Base-by-base conservation (phyloP, 2,329 filamentous ascomycete genomes). In the Chrysosporium queenslandicum region DNA sequence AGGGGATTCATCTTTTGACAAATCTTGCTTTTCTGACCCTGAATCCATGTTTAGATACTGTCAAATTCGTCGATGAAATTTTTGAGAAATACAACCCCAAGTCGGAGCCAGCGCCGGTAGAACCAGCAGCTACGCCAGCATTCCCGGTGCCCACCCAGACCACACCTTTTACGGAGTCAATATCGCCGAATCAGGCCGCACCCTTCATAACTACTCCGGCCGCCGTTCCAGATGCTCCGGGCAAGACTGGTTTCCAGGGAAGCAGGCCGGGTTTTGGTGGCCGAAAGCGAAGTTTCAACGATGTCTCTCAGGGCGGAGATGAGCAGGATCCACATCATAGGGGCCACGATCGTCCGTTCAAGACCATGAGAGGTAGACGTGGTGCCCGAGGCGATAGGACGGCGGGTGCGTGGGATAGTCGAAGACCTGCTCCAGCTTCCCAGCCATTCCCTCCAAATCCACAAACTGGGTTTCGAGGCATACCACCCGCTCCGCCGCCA, bases 51-150 rank as follows among this genome's bases (percentile, higher is more conserved):
- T 9, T 55, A 78, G 76, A 77, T 56, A 76, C 77, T 0, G 63
- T 64, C 2, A 53, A 65, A 3, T 81, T 82, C 54, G 78, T 82
- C 9, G 71, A 79, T 54, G 76, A 80, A 52, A 69, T 81, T 40
- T 75, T 82, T 56, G 56, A 64, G 18, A 74, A 72, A 3, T 74
- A 81, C 54, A 69, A 69, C 46, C 69, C 67, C 14, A 77, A 74
- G 55, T 68, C 70, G 34, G 55, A 67, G 23, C 54, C 58, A 27
- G 45, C 62, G 30, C 58, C 57, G 49, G 56, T 58, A 48, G 63
- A 57, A 50, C 58, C 42, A 16, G 63, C 60, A 32, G 32, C 56
- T 23, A 64, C 62, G 34, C 55, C 46, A 37, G 54, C 56, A 8
- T 58, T 59, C 55, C 50, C 60, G 51, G 53, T 58, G 46, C 57